Percentiles rank a stretch among this genome's conserved stretches.
phyloP scores from a whole-genome alignment of 352 stramenopile genomes.

The Phytophthora pluvialis region DNA sequence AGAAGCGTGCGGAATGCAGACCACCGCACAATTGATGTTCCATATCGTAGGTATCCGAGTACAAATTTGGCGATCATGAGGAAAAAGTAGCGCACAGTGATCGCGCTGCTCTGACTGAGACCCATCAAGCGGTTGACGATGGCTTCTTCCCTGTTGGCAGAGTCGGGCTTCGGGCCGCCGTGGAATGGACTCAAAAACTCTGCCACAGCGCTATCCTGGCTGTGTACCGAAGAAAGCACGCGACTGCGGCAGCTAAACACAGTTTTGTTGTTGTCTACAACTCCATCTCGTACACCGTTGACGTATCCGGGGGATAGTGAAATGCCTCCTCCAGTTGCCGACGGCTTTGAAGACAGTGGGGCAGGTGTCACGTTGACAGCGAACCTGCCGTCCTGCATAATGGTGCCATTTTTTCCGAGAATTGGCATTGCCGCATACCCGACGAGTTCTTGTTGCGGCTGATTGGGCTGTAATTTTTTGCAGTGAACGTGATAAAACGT shows the following conservation, averaged over 20 bases:
- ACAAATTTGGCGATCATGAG: constrained; percentile 55
- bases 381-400: constrained; percentile 59
- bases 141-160: constrained; percentile 32
- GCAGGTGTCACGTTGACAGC: constrained; percentile 44
- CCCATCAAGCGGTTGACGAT: constrained; percentile 40
- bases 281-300: constrained; percentile 28
- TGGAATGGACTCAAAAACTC: constrained; percentile 63
- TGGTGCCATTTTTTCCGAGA: constrained; percentile 50
- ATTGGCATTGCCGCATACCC: constrained; percentile 62
- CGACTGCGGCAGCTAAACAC: constrained; percentile 53
- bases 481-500: constrained; percentile 86
- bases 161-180: constrained; percentile 2
- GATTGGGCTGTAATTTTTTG: constrained; percentile 69
- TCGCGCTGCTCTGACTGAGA: constrained; percentile 39
- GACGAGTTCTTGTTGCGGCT: constrained; percentile 72
- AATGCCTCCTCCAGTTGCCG: constrained; percentile 28
- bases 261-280: constrained; percentile 45
- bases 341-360: constrained; percentile 25
- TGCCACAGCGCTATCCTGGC: constrained; percentile 55
- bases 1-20: constrained; percentile 66
- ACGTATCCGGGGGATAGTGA: constrained; percentile 54
- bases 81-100: constrained; percentile 62
- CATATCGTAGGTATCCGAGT: constrained; percentile 59
- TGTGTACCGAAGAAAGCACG: constrained; percentile 62
- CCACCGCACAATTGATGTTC: constrained; percentile 45